These are phyloP conservation scores for Eucommia ulmoides DNA, from an alignment of 257 asterid species.

Conservation along the genomic window DNA sequence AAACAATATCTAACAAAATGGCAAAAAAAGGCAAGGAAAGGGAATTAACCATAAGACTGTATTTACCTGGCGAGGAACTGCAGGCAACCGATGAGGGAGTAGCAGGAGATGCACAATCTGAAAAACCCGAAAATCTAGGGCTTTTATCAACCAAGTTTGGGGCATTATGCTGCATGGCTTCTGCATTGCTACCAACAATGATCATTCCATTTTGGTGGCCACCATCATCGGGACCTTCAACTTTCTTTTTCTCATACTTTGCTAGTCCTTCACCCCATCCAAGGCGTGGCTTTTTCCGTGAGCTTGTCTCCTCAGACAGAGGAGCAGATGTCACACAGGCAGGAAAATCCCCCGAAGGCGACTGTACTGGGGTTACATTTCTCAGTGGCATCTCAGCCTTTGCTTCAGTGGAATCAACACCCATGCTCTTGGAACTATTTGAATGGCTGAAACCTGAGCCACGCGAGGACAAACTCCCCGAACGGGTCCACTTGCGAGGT, in stretches of 20 bases:
- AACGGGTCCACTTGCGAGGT: constrained; percentile 42
- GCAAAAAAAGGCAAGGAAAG: no score
- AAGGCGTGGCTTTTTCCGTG: constrained; percentile 91
- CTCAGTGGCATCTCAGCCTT: constrained; percentile 28
- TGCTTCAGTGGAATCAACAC: constrained; percentile 26
- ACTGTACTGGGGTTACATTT: constrained; percentile 17
- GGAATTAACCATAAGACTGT: no score
- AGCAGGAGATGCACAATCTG: constrained; percentile 57
- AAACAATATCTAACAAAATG: no score
- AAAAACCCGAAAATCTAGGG: constrained; percentile 37
- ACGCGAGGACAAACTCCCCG: constrained; percentile 47
- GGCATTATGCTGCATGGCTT: constrained; percentile 27
- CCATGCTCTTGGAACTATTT: constrained; percentile 39
- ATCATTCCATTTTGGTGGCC: constrained; percentile 18
- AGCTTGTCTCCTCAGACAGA: constrained; percentile 44
- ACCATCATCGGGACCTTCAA: constrained; percentile 60
- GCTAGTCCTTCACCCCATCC: constrained; percentile 99
- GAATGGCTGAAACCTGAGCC: constrained; percentile 42
- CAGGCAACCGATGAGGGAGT: constrained; percentile 78
- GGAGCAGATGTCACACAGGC: constrained; percentile 25
- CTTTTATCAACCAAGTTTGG: constrained; percentile 38
- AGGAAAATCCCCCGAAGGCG: constrained; percentile 22
- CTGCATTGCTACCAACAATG: constrained; percentile 26
- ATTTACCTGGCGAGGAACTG: constrained; percentile 89
- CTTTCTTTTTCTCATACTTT: constrained; percentile 87